These are phyloP conservation scores for Rosa rugosa DNA, from an alignment of 306 rosid genomes.

Conservation along the genomic window DNA sequence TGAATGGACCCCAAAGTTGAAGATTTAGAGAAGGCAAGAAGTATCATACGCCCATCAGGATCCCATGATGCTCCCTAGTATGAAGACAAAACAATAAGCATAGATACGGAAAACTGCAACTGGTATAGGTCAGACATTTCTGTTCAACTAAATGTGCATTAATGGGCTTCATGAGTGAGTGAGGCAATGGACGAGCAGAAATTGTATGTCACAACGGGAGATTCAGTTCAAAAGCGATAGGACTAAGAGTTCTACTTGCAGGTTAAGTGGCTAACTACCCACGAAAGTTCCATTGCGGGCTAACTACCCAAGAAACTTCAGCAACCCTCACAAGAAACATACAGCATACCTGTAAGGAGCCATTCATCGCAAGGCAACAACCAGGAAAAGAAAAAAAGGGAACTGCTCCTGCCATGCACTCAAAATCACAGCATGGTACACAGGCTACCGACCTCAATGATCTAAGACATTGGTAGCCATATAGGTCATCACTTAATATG, in stretches of 20 bases:
- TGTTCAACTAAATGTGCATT: neutral
- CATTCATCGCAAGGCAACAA: neutral
- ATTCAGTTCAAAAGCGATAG: neutral
- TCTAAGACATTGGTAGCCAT: neutral
- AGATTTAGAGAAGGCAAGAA: conserved; percentile 83
- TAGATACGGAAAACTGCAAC: conserved; percentile 20
- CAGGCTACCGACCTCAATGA: neutral
- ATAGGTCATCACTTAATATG: neutral
- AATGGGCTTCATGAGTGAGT: neutral
- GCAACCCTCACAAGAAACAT: neutral
- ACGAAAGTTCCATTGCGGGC: neutral
- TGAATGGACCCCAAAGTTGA: conserved; percentile 89
- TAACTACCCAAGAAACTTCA: too few species aligned
- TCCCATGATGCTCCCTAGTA: conserved; percentile 94
- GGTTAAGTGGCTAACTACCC: neutral
- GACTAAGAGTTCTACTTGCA: neutral
- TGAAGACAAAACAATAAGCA: conserved; percentile 20
- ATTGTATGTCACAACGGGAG: neutral
- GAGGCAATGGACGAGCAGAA: neutral
- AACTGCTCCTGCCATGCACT: neutral
- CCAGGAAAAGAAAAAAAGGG: neutral
- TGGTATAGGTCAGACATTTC: conserved; percentile 7
- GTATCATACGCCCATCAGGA: conserved; percentile 91
- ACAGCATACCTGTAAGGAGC: neutral
- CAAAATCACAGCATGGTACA: neutral